Conservation (phyloP, 169 alveolate species). For the Plasmodium fragile region DNA sequence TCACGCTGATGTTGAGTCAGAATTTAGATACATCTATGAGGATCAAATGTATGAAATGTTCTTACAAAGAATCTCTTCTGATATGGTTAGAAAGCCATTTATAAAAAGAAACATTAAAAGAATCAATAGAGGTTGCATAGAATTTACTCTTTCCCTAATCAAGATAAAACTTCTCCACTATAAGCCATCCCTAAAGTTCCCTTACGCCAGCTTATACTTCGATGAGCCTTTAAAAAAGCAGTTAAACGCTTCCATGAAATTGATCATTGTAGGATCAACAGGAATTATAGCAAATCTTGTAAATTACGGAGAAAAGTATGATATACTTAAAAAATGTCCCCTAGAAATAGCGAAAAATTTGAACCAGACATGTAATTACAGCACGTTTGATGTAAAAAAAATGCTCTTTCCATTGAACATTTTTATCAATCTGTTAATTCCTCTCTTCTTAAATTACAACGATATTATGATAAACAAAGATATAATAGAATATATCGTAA, state of each 20-base stretch:
- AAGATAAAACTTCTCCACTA: constrained; percentile 62
- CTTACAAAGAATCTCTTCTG: constrained; percentile 29
- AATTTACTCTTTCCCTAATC: constrained; percentile 35
- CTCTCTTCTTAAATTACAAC: constrained; percentile 31
- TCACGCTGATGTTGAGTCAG: constrained; percentile 28
- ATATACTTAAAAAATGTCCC: constrained; percentile 35
- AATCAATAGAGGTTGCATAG: constrained; percentile 72
- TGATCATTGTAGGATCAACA: constrained; percentile 31
- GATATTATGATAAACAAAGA: constrained; percentile 39
- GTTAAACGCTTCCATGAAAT: constrained; percentile 37
- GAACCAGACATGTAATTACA: background rate
- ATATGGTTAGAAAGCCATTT: constrained; percentile 45
- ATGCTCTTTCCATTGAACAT: constrained; percentile 48
- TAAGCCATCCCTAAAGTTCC: constrained; percentile 11
- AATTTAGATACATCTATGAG: constrained; percentile 38
- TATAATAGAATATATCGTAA: constrained; percentile 2
- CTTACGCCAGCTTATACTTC: constrained; percentile 63
- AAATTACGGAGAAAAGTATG: constrained; percentile 41
- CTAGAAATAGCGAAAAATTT: constrained; percentile 32
- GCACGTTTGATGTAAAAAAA: constrained; percentile 35
- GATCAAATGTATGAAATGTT: constrained; percentile 35
- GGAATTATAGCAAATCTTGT: constrained; percentile 44
- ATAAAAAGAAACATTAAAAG: constrained; percentile 42
- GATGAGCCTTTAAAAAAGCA: constrained; percentile 59
- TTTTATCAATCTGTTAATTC: constrained; percentile 62